Evolutionary conservation across 495 filamentous ascomycete genomes (phyloP).

Genomic region (Talaromyces thailandensis): DNA sequence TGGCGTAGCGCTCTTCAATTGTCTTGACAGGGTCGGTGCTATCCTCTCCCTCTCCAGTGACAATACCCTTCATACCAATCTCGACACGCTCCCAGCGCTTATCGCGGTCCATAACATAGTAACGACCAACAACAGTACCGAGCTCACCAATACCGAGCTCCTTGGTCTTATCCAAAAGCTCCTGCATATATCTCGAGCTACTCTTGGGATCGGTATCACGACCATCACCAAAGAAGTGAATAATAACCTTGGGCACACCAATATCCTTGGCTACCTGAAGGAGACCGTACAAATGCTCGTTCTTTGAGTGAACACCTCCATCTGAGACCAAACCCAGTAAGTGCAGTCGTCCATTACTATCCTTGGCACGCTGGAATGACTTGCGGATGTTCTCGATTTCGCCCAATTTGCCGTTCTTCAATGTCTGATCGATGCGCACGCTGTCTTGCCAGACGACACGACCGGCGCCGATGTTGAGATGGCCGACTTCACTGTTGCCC

Average conservation of each 20-base stretch:
- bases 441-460: conserved; percentile 99
- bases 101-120: conserved; percentile 99
- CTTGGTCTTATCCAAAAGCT: conserved; percentile 65
- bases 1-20: conserved; percentile 78
- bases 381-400: conserved; percentile 71
- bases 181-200: conserved; percentile 73
- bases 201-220: conserved; percentile 97
- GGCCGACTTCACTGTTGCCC: conserved; percentile 97
- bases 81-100: conserved; percentile 97
- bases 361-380: conserved; percentile 71
- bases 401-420: conserved; percentile 80
- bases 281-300: conserved; percentile 81
- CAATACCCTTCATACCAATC: conserved; percentile 76
- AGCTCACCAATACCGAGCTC: conserved; percentile 81
- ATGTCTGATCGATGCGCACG: conserved; percentile 89
- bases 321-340: conserved; percentile 85
- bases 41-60: conserved; percentile 77
- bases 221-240: conserved; percentile 98
- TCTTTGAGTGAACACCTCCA: conserved; percentile 94
- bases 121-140: conserved; percentile 90
- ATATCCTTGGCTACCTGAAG: conserved; percentile 82
- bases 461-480: conserved; percentile 96
- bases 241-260: conserved; percentile 81
- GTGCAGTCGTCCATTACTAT: conserved; percentile 85
- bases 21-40: conserved; percentile 77